Evolutionary conservation across 257 asterid species (phyloP), one percentile per base, ranked within the genome.

Genomic region (Gardenia jasminoides): DNA sequence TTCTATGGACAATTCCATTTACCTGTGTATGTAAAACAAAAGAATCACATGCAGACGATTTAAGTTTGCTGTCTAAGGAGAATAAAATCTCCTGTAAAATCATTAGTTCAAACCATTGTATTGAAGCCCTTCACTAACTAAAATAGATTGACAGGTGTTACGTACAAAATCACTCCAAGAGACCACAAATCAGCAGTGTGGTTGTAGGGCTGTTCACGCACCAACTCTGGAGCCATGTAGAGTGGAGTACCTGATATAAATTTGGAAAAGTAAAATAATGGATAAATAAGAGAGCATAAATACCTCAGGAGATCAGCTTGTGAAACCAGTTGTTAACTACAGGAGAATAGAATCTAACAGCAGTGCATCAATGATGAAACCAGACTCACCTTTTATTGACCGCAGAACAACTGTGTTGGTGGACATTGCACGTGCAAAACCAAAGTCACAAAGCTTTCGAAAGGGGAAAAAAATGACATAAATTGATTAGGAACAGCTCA

Each of bases 101-200:
- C 4, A 61, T 61, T 7, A 24, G 10, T n/a, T 61, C 6, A 61
- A n/a, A 7, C n/a, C 62, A 20, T 17, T 2, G 26, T 0, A 26
- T 26, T 26, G 2, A 44, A 6, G 48, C 4, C 48, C 48, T 44
- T 44, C 48, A 36, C 41, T 44, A 44, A 44, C 48, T 16, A 28
- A 12, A 59, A 46, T n/a, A 58, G 68, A 30, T 10, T 7, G 17
- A 61, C 61, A 47, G 44, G 70, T 75, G 79, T 73, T 52, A 83
- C 99, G 58, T 92, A 96, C 99, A 96, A 84, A 84, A 96, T 96
- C 77, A 96, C 98, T 76, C 99, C 98, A 84, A 96, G 99, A 76
- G 99, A 96, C 99, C 99, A 96, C 78, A 96, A 88, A 87, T 96
- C 99, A 76, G 98, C 99, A 83, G 97, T 92, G 86, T 96, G 97